Percentiles rank a stretch among this genome's conserved stretches.
Conservation (phyloP, 306 rosid genomes). For the Cucurbita maxima region DNA sequence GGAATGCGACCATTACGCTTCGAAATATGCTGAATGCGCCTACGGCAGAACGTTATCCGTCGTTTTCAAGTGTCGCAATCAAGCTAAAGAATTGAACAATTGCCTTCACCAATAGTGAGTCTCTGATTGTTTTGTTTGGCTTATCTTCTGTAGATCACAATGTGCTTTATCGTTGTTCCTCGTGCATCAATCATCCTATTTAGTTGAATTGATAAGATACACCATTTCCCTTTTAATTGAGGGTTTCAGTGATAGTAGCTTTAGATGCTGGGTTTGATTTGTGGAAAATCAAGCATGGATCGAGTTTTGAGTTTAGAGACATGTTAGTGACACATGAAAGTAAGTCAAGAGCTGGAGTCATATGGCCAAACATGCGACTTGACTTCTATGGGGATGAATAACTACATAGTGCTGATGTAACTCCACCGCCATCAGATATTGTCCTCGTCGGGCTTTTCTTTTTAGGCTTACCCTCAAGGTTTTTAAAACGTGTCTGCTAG, state of each 20-base stretch:
- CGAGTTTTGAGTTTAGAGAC: neutral
- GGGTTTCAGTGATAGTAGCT: neutral
- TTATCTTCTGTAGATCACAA: neutral
- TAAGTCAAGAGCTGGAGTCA: neutral
- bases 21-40: conserved; percentile 77
- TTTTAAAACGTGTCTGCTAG: too few species aligned
- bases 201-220: neutral
- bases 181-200: neutral
- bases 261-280: neutral
- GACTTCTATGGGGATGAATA: neutral
- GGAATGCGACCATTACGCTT: conserved; percentile 56
- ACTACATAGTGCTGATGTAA: neutral
- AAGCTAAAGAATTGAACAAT: conserved; percentile 64
- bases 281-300: neutral
- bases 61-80: conserved; percentile 64
- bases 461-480: too few species aligned
- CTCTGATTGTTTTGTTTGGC: neutral
- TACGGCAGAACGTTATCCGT: conserved; percentile 68
- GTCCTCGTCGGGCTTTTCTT: too few species aligned
- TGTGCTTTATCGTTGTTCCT: neutral
- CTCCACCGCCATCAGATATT: too few species aligned
- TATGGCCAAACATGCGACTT: neutral
- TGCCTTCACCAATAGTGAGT: conserved; percentile 84
- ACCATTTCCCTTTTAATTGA: neutral
- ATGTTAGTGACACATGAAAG: neutral